Evolutionary conservation across 192 early-diverging fungal species (phyloP), one percentile per base, ranked within the genome.

Genomic region (Coemansia sp.): DNA sequence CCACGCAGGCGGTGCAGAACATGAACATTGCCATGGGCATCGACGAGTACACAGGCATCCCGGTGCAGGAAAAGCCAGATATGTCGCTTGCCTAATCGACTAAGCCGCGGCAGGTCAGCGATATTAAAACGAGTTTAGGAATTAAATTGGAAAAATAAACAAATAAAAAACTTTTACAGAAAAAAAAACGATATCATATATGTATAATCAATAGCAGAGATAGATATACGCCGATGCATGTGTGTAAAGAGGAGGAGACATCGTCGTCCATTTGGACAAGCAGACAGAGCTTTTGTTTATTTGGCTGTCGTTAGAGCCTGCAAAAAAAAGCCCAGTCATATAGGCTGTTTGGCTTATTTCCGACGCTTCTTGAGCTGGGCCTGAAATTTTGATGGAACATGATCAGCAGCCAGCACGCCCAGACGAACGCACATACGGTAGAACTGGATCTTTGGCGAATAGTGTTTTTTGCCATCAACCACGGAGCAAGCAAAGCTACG

Each of bases 1-100:
- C 98, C 1, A 99, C 96, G n/a, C 98, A 99, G 81, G 95, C 96
- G 15, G 79, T 98, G 39, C 95, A 96, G 85, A 99, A 98, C 83
- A 88, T 98, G 80, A 99, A 99, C 76, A 87, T 99, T 73, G 92
- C 95, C 9, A 79, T 97, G 39, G 93, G 91, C 2, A 83, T 96
- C 51, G 90, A 92, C 60, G 96, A 99, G 83, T 95, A 88, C 67
- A 90, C 90, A 18, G 95, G 96, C 32, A 99, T 99, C 68, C 94
- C 95, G 5, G 18, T 66, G 2, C 61, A 62, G 17, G 66, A 59
- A 6, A 51, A 68, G 39, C 75, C 83, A 4, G 54, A 54, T 20
- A 78, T 78, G 68, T 78, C 81, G 11, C 63, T 60, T 9, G 28
- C 52, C 1, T 76, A 73, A 22, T 22, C 22, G 22, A 28, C 22